A percentile compares a stretch with the other conserved stretches of the same genome.
These are phyloP conservation scores for Eimeria falciformis DNA, from an alignment of 169 alveolate genomes.

Conservation along the genomic window DNA sequence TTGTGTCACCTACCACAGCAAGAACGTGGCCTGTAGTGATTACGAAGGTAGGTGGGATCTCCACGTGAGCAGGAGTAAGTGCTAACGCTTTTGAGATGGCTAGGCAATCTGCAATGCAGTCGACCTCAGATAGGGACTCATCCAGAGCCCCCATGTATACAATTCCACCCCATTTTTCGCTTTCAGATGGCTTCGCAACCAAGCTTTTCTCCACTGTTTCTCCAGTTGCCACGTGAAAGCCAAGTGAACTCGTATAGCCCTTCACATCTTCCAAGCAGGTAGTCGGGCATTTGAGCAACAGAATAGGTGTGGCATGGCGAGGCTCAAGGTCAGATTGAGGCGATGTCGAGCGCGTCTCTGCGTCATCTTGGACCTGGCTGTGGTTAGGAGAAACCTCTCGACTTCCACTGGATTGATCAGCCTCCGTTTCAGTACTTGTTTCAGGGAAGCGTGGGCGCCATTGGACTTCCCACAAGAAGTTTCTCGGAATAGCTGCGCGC, in stretches of 20 bases:
- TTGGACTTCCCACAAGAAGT: slow-evolving; percentile 57
- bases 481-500: slow-evolving; percentile 53
- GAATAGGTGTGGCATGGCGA: not conserved
- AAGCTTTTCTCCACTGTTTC: slow-evolving; percentile 8
- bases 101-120: slow-evolving; percentile 21
- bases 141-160: slow-evolving; percentile 56
- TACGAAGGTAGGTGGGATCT: slow-evolving; percentile 22
- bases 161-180: not conserved
- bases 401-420: slow-evolving; percentile 10
- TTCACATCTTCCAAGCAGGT: not conserved
- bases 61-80: slow-evolving; percentile 27
- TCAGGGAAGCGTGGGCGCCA: slow-evolving; percentile 39
- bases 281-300: slow-evolving; percentile 14
- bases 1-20: not conserved
- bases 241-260: not conserved
- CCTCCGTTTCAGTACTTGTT: not conserved
- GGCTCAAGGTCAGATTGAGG: slow-evolving; percentile 41
- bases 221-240: slow-evolving; percentile 22
- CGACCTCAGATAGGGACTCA: slow-evolving; percentile 3
- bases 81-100: slow-evolving; percentile 35
- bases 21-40: slow-evolving; percentile 30
- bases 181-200: slow-evolving; percentile 10
- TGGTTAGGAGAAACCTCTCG: slow-evolving; percentile 18
- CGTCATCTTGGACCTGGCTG: slow-evolving; percentile 14
- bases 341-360: slow-evolving; percentile 48